A percentile compares a stretch with the other conserved stretches of the same genome.
Evolutionary conservation across 208 protist genomes (phyloP).

Genomic region (Trypanosoma boissoni): DNA sequence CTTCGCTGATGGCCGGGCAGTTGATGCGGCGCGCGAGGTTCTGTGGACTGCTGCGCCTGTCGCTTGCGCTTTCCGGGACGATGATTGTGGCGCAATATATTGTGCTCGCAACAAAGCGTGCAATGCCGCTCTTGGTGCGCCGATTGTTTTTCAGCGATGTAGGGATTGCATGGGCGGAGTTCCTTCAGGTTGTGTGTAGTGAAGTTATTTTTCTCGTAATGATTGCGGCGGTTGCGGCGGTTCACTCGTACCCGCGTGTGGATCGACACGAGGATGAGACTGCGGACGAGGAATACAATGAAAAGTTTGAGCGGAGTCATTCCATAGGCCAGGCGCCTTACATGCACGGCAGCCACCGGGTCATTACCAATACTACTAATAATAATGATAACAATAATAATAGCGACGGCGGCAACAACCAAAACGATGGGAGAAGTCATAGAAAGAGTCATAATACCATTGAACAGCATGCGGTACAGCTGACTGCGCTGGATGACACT

Average conservation of each 20-base stretch:
- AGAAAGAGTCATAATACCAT: too few relatives aligned
- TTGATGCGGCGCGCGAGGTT: slow-evolving; percentile 9
- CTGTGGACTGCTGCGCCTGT: slow-evolving; percentile 4
- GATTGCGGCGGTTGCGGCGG: slow-evolving; percentile 1
- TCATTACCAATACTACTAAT: background rate
- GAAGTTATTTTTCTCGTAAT: slow-evolving; percentile 20
- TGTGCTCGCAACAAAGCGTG: slow-evolving; percentile 4
- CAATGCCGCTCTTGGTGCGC: background rate
- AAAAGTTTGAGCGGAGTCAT: too few relatives aligned
- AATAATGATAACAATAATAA: background rate
- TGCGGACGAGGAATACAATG: background rate
- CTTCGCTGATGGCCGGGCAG: slow-evolving; percentile 23
- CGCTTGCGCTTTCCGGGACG: slow-evolving; percentile 7
- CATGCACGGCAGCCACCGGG: too few relatives aligned
- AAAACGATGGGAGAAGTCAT: too few relatives aligned
- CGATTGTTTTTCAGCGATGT: slow-evolving; percentile 19
- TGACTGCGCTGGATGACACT: background rate
- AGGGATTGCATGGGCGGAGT: background rate
- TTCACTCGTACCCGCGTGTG: background rate
- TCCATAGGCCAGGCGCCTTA: too few relatives aligned
- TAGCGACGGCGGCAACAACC: too few relatives aligned
- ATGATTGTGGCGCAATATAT: slow-evolving; percentile 18
- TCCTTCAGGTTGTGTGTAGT: slow-evolving; percentile 18
- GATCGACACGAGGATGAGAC: background rate
- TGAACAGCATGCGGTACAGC: too few relatives aligned